These are phyloP conservation scores for Elaphomyces granulatus DNA, from an alignment of 495 filamentous ascomycete species.

Conservation along the genomic window DNA sequence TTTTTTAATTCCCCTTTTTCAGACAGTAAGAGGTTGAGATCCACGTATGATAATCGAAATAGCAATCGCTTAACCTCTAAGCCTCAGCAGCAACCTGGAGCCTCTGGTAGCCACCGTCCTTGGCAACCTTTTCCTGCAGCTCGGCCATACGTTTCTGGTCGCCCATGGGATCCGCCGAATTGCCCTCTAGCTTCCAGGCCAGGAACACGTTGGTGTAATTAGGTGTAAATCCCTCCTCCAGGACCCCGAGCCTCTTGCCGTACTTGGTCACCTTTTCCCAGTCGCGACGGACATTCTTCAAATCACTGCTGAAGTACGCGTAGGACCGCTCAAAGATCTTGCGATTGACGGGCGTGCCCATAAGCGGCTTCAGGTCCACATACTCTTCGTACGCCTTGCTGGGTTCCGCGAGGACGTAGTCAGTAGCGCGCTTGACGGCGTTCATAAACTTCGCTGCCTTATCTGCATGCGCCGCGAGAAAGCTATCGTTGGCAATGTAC, in stretches of 20 bases:
- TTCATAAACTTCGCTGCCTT: constrained; percentile 45
- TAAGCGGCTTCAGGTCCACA: constrained; percentile 51
- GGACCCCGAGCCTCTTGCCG: constrained; percentile 48
- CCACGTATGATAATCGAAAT: no score
- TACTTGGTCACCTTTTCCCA: constrained; percentile 58
- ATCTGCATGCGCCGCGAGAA: constrained; percentile 44
- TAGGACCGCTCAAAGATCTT: constrained; percentile 62
- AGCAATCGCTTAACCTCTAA: no score
- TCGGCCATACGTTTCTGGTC: constrained; percentile 53
- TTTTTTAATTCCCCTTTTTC: no score
- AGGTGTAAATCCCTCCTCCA: constrained; percentile 40
- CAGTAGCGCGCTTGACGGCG: constrained; percentile 50
- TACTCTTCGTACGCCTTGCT: constrained; percentile 45
- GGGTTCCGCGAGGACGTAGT: constrained; percentile 48
- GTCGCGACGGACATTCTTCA: constrained; percentile 56
- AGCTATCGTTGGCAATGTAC: constrained; percentile 54
- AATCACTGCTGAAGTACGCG: constrained; percentile 53
- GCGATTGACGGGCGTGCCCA: constrained; percentile 47
- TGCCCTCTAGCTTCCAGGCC: constrained; percentile 43
- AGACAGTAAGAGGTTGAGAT: no score
- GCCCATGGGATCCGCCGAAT: constrained; percentile 45
- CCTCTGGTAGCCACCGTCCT: constrained; percentile 31
- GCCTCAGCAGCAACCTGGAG: constrained; percentile 14
- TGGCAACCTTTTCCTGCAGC: constrained; percentile 43
- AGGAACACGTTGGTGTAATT: constrained; percentile 58